Conservation (phyloP, 1,284 basidiomycete genomes). For the Bondarzewia mesenterica region DNA sequence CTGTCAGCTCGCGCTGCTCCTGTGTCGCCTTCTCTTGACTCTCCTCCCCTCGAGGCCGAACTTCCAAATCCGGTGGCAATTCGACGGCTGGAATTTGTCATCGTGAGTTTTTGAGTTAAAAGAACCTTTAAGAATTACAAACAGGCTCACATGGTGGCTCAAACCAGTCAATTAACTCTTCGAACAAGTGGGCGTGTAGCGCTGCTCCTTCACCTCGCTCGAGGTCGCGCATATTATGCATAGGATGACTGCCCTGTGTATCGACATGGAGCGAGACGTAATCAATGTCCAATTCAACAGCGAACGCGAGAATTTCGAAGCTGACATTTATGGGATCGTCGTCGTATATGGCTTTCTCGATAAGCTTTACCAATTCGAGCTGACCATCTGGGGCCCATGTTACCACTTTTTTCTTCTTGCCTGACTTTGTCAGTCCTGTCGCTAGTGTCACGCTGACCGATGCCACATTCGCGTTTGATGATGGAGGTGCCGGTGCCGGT, state of each 20-base stretch:
- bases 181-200: constrained; percentile 69
- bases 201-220: constrained; percentile 79
- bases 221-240: constrained; percentile 70
- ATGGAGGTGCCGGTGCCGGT: constrained; percentile 24
- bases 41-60: constrained; percentile 45
- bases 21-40: constrained; percentile 62
- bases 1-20: constrained; percentile 70
- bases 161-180: constrained; percentile 76
- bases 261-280: constrained; percentile 29
- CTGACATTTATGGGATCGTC: constrained; percentile 78
- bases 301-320: constrained; percentile 27
- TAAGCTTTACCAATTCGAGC: constrained; percentile 65
- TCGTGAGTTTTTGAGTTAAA: constrained; percentile 15
- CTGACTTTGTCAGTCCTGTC: constrained; percentile 28
- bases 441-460: constrained; percentile 17
- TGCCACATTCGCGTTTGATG: too few species aligned
- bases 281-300: constrained; percentile 49
- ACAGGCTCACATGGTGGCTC: constrained; percentile 60
- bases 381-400: constrained; percentile 67
- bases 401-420: constrained; percentile 65
- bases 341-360: constrained; percentile 78
- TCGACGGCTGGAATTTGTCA: constrained; percentile 43
- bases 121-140: constrained; percentile 8
- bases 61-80: constrained; percentile 47
- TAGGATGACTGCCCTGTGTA: constrained; percentile 53